Evolutionary conservation across 2,329 filamentous ascomycete species (phyloP), one percentile per base, ranked within the genome.

Genomic region (Dendrostoma leiphaemia): DNA sequence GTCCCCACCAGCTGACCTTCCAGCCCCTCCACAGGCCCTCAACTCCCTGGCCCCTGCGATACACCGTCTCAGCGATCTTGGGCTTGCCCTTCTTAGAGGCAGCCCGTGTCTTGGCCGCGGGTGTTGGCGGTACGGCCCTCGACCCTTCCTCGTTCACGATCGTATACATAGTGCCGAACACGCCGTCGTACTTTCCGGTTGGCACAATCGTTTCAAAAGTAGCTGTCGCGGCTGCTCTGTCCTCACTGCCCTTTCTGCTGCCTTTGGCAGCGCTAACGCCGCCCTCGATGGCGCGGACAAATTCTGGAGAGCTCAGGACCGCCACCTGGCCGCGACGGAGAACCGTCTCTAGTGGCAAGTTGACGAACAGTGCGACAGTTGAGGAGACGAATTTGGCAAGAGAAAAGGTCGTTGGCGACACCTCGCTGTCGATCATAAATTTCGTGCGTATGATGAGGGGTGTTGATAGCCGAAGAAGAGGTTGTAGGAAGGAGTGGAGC

Each of bases 331-430:
- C 93, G 56, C 94, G 84, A 45, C 94, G 86, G 7, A 97, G 80
- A 15, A 96, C 89, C 1, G 93, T 97, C 72, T 99, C 94, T 4
- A 97, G 77, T 0, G 94, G 94, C 12, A 97, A 83, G 65, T 93
- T 92, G 61, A 96, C 71, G 63, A 94, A 89, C 29, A 97, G 82
- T 46, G 96, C 92, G 2, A 85, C 79, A 1, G 86, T 85, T 2
- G 90, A 91, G 13, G 90, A 85, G 61, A 90, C 78, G 71, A 97
- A 96, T 50, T 90, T 90, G 65, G 85, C 84, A 43, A 96, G 68
- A 19, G 88, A 90, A 76, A 95, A 97, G 13, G 89, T 82, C 40
- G 85, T 85, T 0, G 94, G 92, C 6, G 90, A 91, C 28, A 88
- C 74, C 53, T 94, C 81, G 23, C 89, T 89, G 68, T 96, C 91